Percentiles rank a stretch among this genome's conserved stretches.
Conservation (phyloP, 495 filamentous ascomycete species). For the Aspergillus campestris region DNA sequence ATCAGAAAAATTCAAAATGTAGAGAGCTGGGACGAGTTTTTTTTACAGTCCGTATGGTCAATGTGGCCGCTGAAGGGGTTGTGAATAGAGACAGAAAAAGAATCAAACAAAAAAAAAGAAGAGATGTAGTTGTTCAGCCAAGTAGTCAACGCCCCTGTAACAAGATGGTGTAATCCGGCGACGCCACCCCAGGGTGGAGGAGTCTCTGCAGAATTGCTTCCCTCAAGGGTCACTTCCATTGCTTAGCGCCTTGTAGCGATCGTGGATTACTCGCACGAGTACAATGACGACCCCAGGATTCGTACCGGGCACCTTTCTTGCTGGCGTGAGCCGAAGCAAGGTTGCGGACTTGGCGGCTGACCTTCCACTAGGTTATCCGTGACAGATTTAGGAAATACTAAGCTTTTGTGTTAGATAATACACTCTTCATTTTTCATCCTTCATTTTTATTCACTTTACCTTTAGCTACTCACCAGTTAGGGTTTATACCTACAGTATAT, state of each 20-base stretch:
- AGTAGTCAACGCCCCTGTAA: conserved; percentile 36
- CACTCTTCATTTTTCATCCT: too few relatives aligned
- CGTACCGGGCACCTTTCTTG: conserved; percentile 52
- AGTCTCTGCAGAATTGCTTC: conserved; percentile 60
- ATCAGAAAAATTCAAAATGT: background rate
- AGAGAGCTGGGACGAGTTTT: too few relatives aligned
- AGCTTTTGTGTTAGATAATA: background rate
- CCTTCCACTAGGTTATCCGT: conserved; percentile 42
- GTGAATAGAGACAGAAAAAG: background rate
- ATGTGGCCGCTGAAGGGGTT: too few relatives aligned
- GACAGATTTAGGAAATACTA: conserved; percentile 27
- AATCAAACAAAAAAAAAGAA: conserved; percentile 11
- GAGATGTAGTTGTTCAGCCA: conserved; percentile 29
- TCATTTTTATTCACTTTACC: too few relatives aligned
- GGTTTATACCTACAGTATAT: too few relatives aligned
- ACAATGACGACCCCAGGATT: conserved; percentile 47
- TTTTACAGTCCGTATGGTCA: too few relatives aligned
- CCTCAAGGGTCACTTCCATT: conserved; percentile 56
- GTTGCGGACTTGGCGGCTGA: conserved; percentile 31
- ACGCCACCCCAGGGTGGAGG: conserved; percentile 53
- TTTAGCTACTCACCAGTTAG: too few relatives aligned
- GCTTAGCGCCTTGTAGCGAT: conserved; percentile 49
- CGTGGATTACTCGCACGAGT: conserved; percentile 55
- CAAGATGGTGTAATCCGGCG: conserved; percentile 47
- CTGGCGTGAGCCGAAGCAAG: conserved; percentile 37